These are phyloP conservation scores for Phytophthora cryptogea DNA, from an alignment of 352 stramenopile species.

Conservation along the genomic window DNA sequence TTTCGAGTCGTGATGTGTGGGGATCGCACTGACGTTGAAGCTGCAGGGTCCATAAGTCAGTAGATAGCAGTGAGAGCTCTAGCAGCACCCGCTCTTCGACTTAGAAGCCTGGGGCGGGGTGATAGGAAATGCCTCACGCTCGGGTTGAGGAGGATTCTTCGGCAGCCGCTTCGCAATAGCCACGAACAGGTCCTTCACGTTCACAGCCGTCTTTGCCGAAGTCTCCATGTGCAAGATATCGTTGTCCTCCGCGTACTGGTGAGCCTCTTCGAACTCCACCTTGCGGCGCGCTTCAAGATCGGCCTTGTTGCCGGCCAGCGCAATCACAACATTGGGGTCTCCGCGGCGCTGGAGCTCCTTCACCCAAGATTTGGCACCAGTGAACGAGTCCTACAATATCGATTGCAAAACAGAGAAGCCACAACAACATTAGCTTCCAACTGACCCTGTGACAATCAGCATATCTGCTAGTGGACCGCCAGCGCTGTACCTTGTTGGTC, in stretches of 20 bases:
- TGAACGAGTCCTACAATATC: constrained; percentile 91
- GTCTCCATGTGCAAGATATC: constrained; percentile 99
- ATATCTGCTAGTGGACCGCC: neutral
- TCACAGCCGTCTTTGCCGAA: constrained; percentile 99
- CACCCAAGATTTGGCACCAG: constrained; percentile 99
- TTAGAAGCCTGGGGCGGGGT: constrained; percentile 78
- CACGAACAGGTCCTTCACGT: constrained; percentile 99
- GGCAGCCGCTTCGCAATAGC: constrained; percentile 93
- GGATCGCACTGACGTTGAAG: constrained; percentile 32
- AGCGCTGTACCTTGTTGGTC: constrained; percentile 90
- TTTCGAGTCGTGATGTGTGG: constrained; percentile 21
- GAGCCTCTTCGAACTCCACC: constrained; percentile 96
- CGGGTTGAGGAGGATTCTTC: constrained; percentile 82
- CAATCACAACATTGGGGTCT: constrained; percentile 97
- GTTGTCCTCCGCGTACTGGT: constrained; percentile 98
- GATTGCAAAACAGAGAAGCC: neutral
- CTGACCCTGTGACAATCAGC: constrained; percentile 12
- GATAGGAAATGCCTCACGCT: constrained; percentile 86
- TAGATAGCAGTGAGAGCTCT: constrained; percentile 39
- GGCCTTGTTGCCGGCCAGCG: constrained; percentile 98
- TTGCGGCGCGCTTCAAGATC: constrained; percentile 97
- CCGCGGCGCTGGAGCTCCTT: constrained; percentile 99
- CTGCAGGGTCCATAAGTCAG: constrained; percentile 40
- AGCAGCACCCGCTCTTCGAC: constrained; percentile 82
- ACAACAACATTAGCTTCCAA: constrained; percentile 9